These are phyloP conservation scores for Papiliotrema nemorosa DNA, from an alignment of 1,284 basidiomycete species.

Conservation along the genomic window DNA sequence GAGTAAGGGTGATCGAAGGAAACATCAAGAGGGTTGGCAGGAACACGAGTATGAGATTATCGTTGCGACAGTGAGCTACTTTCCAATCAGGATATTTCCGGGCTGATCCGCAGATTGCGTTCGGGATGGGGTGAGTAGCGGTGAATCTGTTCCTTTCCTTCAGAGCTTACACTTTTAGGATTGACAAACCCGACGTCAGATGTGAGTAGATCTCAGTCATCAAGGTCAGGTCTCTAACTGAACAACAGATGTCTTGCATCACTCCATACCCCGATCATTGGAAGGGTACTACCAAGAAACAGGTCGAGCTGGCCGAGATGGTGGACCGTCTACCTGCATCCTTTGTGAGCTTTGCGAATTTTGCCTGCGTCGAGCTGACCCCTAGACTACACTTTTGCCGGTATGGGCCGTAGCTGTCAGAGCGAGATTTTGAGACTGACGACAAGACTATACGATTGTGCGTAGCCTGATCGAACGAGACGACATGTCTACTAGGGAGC, in stretches of 20 bases:
- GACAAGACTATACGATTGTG: constrained; percentile 56
- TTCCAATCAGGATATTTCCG: neutral
- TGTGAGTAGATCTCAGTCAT: constrained; percentile 45
- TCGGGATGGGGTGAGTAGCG: constrained; percentile 78
- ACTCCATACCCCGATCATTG: constrained; percentile 64
- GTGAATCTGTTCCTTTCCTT: neutral
- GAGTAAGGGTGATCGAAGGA: constrained; percentile 61
- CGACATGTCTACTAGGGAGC: constrained; percentile 51
- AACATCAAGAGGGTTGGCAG: constrained; percentile 72
- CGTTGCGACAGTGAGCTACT: constrained; percentile 69
- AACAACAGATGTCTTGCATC: constrained; percentile 68
- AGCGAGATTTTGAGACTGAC: too few relatives aligned
- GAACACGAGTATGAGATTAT: constrained; percentile 71
- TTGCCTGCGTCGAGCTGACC: constrained; percentile 31
- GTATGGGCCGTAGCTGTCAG: too few relatives aligned
- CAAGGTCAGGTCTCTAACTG: too few relatives aligned
- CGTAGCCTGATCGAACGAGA: constrained; percentile 58
- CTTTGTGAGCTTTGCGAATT: constrained; percentile 38
- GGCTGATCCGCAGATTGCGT: constrained; percentile 62
- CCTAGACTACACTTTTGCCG: constrained; percentile 57
- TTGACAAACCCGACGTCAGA: constrained; percentile 74
- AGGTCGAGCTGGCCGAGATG: constrained; percentile 77
- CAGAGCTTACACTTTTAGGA: constrained; percentile 43
- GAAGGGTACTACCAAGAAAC: constrained; percentile 82
- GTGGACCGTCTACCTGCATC: constrained; percentile 63